These are phyloP conservation scores for Eimeria praecox DNA, from an alignment of 169 alveolate genomes.

Conservation along the genomic window DNA sequence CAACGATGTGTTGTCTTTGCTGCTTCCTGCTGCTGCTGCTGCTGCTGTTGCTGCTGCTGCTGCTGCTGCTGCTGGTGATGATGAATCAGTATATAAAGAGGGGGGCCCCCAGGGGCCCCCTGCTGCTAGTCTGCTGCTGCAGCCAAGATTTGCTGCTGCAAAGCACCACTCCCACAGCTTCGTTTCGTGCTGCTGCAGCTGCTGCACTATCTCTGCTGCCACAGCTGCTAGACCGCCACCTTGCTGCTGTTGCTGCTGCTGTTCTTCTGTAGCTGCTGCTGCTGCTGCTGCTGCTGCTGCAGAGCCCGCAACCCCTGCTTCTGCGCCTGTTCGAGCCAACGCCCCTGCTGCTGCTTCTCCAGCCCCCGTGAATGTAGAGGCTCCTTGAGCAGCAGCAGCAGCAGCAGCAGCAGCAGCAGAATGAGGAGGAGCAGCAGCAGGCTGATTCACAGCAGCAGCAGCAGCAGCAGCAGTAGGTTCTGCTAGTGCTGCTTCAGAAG, in stretches of 20 bases:
- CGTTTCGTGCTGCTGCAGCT: conserved; percentile 51
- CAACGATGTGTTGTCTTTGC: neutral
- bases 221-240: neutral
- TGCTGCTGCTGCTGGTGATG: neutral
- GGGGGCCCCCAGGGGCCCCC: conserved; percentile 19
- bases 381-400: conserved; percentile 2
- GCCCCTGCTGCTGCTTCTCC: neutral
- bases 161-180: conserved; percentile 62
- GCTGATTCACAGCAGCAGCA: neutral
- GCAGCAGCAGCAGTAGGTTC: neutral
- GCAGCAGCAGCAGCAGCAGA: too few relatives aligned
- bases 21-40: neutral
- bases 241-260: conserved; percentile 55
- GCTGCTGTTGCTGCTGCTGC: neutral
- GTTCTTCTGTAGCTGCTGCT: conserved; percentile 19
- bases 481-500: neutral
- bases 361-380: neutral
- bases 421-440: neutral
- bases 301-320: neutral
- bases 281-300: neutral
- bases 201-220: conserved; percentile 39
- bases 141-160: conserved; percentile 24
- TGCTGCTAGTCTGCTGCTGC: neutral
- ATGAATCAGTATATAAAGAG: too few relatives aligned
- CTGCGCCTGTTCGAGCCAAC: too few relatives aligned